Conservation (phyloP, 164 flowering plant genomes). For the Vitis amurensis region DNA sequence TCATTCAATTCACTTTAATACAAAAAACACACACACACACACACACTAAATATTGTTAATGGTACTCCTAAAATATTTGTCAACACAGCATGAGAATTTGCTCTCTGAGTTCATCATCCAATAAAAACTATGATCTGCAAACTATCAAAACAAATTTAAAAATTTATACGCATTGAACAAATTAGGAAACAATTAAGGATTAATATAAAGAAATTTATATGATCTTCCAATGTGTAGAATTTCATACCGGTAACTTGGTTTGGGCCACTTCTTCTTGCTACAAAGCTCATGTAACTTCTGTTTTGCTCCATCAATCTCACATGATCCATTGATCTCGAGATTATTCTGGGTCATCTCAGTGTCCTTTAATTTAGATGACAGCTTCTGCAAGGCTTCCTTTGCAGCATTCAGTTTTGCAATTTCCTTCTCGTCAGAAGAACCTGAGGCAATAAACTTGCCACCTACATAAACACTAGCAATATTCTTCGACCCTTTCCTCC, state of each 20-base stretch:
- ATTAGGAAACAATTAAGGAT: too few species aligned
- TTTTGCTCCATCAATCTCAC: slow-evolving; percentile 52
- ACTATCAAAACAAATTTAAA: too few species aligned
- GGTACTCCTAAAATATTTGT: too few species aligned
- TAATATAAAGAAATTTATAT: not conserved
- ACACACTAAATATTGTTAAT: too few species aligned
- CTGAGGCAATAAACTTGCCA: slow-evolving; percentile 46
- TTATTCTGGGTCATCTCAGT: not conserved
- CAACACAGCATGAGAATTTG: too few species aligned
- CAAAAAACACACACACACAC: too few species aligned
- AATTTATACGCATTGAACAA: too few species aligned
- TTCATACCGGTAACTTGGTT: slow-evolving; percentile 51
- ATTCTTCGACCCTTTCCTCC: slow-evolving; percentile 34
- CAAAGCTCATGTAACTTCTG: slow-evolving; percentile 59
- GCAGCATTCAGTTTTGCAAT: slow-evolving; percentile 60
- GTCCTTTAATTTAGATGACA: slow-evolving; percentile 9
- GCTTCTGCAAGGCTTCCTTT: slow-evolving; percentile 40
- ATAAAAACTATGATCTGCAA: too few species aligned
- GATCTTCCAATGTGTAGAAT: not conserved
- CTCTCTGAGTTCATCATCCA: too few species aligned
- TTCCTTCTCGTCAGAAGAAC: slow-evolving; percentile 50
- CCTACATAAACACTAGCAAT: slow-evolving; percentile 50
- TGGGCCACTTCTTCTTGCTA: slow-evolving; percentile 50
- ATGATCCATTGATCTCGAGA: slow-evolving; percentile 11
- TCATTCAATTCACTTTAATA: too few species aligned